These are phyloP conservation scores for Zoysia pacifica DNA, from an alignment of 176 grass and related monocot genomes.

Conservation along the genomic window DNA sequence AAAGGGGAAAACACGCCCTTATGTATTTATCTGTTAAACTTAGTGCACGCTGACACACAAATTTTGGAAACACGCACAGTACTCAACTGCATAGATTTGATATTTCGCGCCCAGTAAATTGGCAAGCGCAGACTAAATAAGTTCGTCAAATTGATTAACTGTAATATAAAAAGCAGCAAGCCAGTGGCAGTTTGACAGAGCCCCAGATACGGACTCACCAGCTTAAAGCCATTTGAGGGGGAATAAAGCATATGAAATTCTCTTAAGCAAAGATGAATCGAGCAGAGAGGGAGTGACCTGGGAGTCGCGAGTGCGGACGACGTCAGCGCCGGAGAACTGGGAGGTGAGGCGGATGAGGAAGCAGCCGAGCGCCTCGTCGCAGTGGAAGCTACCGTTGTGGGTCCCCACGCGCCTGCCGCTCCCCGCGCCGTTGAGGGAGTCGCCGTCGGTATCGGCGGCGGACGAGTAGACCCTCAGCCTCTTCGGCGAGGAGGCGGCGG, in stretches of 20 bases:
- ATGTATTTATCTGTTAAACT: neutral
- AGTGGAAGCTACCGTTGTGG: constrained; percentile 99
- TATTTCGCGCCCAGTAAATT: neutral
- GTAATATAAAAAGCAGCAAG: neutral
- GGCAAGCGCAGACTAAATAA: neutral
- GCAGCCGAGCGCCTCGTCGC: constrained; percentile 98
- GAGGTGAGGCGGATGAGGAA: constrained; percentile 94
- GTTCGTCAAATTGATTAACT: neutral
- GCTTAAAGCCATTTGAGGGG: neutral
- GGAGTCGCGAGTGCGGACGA: constrained; percentile 78
- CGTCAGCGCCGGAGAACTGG: constrained; percentile 74
- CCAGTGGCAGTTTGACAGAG: too few relatives aligned
- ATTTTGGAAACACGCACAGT: neutral
- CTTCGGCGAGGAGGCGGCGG: constrained; percentile 50
- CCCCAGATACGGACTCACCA: neutral
- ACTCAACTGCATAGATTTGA: neutral
- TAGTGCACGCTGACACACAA: neutral
- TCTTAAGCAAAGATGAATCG: neutral
- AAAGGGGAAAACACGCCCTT: neutral
- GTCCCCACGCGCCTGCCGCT: constrained; percentile 77
- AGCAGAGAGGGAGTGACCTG: constrained; percentile 41
- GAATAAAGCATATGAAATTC: neutral
- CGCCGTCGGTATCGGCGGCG: constrained; percentile 20
- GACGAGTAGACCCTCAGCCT: constrained; percentile 51
- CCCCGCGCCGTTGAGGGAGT: constrained; percentile 41